These are phyloP conservation scores for Lichtheimia corymbifera DNA, from an alignment of 371 early-diverging fungal species.

Conservation along the genomic window DNA sequence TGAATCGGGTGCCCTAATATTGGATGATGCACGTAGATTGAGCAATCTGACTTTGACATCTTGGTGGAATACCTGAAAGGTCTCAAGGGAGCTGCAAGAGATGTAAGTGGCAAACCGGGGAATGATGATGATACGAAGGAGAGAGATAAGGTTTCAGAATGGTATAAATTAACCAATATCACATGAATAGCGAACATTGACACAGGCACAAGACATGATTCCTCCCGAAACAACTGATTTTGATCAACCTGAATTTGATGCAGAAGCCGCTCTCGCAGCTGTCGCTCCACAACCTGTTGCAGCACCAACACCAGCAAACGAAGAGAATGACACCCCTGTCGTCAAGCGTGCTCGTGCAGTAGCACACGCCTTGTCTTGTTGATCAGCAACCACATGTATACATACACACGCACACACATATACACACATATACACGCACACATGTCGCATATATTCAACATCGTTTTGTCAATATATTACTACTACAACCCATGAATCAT, in stretches of 20 bases:
- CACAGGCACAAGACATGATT: slow-evolving; percentile 30
- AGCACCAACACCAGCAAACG: slow-evolving; percentile 1
- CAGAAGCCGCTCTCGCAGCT: slow-evolving; percentile 40
- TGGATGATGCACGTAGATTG: slow-evolving; percentile 13
- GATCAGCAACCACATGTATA: neutral
- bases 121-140: too few relatives aligned
- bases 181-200: slow-evolving; percentile 24
- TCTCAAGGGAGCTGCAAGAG: slow-evolving; percentile 41
- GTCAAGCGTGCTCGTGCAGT: slow-evolving; percentile 33
- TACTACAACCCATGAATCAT: too few relatives aligned
- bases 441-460: too few relatives aligned
- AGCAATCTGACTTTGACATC: slow-evolving; percentile 34
- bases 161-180: neutral
- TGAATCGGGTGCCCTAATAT: neutral
- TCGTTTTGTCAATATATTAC: too few relatives aligned
- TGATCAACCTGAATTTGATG: slow-evolving; percentile 45
- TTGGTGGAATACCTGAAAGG: slow-evolving; percentile 40
- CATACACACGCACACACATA: too few relatives aligned
- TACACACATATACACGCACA: too few relatives aligned
- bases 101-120: slow-evolving; percentile 21
- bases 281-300: slow-evolving; percentile 7
- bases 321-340: slow-evolving; percentile 18
- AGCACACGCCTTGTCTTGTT: slow-evolving; percentile 12
- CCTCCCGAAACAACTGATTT: slow-evolving; percentile 17
- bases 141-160: too few relatives aligned